A percentile compares a stretch with the other conserved stretches of the same genome.
These are phyloP conservation scores for Penicillium psychrosexuale DNA, from an alignment of 2,329 filamentous ascomycete genomes.

Conservation along the genomic window DNA sequence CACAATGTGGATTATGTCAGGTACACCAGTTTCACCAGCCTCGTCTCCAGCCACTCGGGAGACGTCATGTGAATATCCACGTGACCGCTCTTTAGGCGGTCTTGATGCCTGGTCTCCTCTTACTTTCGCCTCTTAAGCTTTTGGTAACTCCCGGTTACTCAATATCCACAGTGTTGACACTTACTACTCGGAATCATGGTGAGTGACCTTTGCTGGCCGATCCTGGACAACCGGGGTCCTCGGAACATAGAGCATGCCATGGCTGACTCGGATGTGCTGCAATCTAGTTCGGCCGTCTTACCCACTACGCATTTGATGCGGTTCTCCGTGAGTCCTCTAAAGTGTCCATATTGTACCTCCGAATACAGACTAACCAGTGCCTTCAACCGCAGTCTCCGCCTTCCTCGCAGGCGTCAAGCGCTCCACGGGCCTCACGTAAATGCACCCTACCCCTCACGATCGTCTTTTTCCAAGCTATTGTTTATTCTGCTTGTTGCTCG, in stretches of 20 bases:
- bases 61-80: constrained; percentile 19
- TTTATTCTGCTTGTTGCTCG: background rate
- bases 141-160: background rate
- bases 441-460: constrained; percentile 35
- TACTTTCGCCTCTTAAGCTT: background rate
- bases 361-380: constrained; percentile 5
- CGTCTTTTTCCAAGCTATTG: constrained; percentile 1
- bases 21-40: background rate
- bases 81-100: constrained; percentile 4
- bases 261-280: constrained; percentile 3
- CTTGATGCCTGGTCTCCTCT: background rate
- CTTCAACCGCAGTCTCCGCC: constrained; percentile 67
- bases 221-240: background rate
- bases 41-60: constrained; percentile 9
- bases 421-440: constrained; percentile 96
- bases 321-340: constrained; percentile 22
- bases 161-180: background rate
- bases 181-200: constrained; percentile 16
- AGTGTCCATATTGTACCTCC: background rate
- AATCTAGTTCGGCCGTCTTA: constrained; percentile 25
- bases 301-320: constrained; percentile 29
- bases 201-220: background rate
- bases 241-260: background rate
- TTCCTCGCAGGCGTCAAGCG: constrained; percentile 97
- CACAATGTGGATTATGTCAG: constrained; percentile 5